Evolutionary conservation across 805 yeast species (phyloP), one percentile per base, ranked within the genome.

Genomic region (Wickerhamiella vanderwaltii): DNA sequence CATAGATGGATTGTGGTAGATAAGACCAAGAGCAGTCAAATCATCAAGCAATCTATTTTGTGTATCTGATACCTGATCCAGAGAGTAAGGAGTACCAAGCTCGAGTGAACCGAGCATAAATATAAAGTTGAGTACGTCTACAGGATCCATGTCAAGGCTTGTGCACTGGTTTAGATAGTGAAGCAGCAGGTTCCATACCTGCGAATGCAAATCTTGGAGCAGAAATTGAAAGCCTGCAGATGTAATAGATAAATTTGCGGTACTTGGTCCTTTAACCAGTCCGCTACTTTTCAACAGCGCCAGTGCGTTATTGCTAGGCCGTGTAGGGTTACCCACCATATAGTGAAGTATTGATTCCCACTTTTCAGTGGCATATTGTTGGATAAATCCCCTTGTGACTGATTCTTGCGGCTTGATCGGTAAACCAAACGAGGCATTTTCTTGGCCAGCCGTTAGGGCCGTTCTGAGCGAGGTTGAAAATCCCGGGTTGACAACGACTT

Each of bases 331-430:
- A 39, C 83, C 82, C 33, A 91, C 99, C 97, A 91, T 88, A 64
- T 79, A 91, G 66, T 91, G 97, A 52, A 91, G 66, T 51, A 91
- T 88, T 6, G 84, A 75, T 57, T 91, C 99, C 98, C 98, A 91
- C 56, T 81, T 85, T 35, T 70, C 72, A 5, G 85, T 71, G 11
- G 95, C 94, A 61, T 85, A 87, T 29, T 67, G 66, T 50, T 84
- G 93, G 36, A 88, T 65, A 52, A 78, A 79, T 28, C 68, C 70
- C 4, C 81, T 79, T 28, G 36, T 29, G 6, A 17, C 28, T 23
- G 64, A 63, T 46, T 76, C 77, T 6, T 67, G 66, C 29, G 69
- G 63, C 16, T 72, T 71, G 41, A 75, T 71, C 26, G 82, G 69
- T 34, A 73, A 75, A n/a, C 93, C 95, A 64, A 84, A 83, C 2